Base-by-base conservation (phyloP, 2,329 filamentous ascomycete genomes). In the Penicillium sp. region DNA sequence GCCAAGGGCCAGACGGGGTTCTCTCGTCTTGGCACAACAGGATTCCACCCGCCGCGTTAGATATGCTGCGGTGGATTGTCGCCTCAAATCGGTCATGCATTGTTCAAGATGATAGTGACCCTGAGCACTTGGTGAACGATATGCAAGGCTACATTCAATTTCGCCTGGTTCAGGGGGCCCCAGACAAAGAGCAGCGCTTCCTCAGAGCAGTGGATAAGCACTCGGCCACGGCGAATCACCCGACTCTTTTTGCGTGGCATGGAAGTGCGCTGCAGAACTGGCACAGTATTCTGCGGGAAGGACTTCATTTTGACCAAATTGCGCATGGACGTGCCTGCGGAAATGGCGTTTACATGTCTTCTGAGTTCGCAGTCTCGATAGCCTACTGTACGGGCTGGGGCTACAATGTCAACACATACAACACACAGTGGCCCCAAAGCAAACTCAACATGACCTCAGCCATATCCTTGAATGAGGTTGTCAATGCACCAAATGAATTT, bases 31-130 rank as follows among this genome's bases (percentile, higher is more conserved):
- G 83, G 83, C 67, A 71, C 55, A 74, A 80, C 20, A 71, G 77
- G 15, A 76, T 95, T 9, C 8, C 80, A 84, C 0, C 79, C 81
- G 2, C 79, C 87, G 81, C 84, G 0, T 69, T 88, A 3, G 80
- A 82, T 18, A 69, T 95, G 0, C 72, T 96, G 18, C 80, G 88
- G 44, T 96, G 91, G 91, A 88, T 95, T 53, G 81, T 96, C 50
- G 88, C 90, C 0, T 95, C 90, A 0, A 95, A 95, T 61, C 79
- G 89, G 40, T 92, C 91, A 0, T 91, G 86, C 59, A 93, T 96
- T 52, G 77, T 92, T 40, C 84, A 92, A 58, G 84, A 93, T 13
- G 70, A 71, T 35, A 41, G 53, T 6, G 33, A 62, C 20, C 53
- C 56, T 28, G 71, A 74, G 31, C 76, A 84, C 53, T 77, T 75